Evolutionary conservation across 805 yeast genomes (phyloP), one percentile per base, ranked within the genome.

Genomic region (Myxozyma neotropica): DNA sequence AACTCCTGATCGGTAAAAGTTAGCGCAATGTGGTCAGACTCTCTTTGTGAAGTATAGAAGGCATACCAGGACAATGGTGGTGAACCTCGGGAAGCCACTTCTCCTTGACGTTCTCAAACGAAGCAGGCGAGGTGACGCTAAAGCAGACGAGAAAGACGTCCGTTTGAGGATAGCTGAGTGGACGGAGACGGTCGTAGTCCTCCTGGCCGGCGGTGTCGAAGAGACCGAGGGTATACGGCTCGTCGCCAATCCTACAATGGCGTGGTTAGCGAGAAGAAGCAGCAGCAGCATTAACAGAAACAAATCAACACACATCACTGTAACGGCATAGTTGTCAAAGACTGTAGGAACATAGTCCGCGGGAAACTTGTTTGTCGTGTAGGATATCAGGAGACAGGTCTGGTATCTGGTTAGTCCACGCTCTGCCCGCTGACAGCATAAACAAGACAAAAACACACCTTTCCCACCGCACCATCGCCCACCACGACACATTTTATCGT

Each of bases 381-480:
- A 93, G 65, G 97, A 92, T 72, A 93, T 93, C 68, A 94, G 82
- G 65, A 94, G 83, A 78, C 98, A 93, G 19, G 98, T 93, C 81
- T 79, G 52, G 15, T 17, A 19, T 17, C 43, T 38, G 21, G 38
- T 38, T 38, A 38, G 43, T 21, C 17, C 21, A 15, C 4, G 5
- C 36, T 27, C 35, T 36, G 36, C 27, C 29, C 24, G 36, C 29
- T 27, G 23, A 5, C 23, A 27, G 6, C 19, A 21, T 23, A 27
- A 31, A 2, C 7, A 35, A 24, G 1, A 13, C 38, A 33, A 13
- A 53, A 19, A 21, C 78, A 55, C 59, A 78, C 81, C 72, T 91
- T 93, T 70, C 99, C 99, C 65, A 94, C 98, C 69, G 98, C 98
- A 89, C 99, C 99, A 78, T 94, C 99, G 67, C 99, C 99, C 57